Conservation (phyloP, 306 rosid genomes). For the Sphenostylis stenocarpa region DNA sequence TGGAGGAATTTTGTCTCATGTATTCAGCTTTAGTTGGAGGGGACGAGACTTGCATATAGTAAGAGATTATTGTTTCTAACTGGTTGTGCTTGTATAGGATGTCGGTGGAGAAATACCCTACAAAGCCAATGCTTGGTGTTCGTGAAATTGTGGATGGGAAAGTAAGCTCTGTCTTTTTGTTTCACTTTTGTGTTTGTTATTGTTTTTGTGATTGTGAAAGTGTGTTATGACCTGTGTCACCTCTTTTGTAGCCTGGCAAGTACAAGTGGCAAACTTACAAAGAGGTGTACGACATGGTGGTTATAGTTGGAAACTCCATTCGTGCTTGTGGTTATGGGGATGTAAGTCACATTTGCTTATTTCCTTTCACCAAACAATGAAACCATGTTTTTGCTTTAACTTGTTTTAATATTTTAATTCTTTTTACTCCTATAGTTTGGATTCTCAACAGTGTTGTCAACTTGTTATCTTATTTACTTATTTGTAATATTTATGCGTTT, state of each 20-base stretch:
- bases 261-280: constrained; percentile 77
- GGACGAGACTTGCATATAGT: background rate
- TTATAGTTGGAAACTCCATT: constrained; percentile 68
- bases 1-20: background rate
- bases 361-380: background rate
- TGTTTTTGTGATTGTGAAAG: background rate
- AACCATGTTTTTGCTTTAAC: background rate
- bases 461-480: background rate
- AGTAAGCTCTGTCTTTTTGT: constrained; percentile 31
- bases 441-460: background rate
- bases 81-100: constrained; percentile 41
- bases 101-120: constrained; percentile 67
- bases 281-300: constrained; percentile 62
- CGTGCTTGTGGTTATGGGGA: constrained; percentile 58
- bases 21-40: background rate
- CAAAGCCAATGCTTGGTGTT: constrained; percentile 73
- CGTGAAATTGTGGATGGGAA: constrained; percentile 69
- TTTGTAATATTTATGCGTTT: background rate
- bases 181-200: background rate
- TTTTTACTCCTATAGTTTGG: background rate
- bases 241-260: constrained; percentile 63
- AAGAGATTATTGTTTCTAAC: background rate
- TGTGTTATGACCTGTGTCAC: background rate
- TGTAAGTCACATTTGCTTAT: constrained; percentile 43
- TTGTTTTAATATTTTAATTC: background rate